Conservation (phyloP, 2,329 filamentous ascomycete genomes). For the Trichoderma sp. region DNA sequence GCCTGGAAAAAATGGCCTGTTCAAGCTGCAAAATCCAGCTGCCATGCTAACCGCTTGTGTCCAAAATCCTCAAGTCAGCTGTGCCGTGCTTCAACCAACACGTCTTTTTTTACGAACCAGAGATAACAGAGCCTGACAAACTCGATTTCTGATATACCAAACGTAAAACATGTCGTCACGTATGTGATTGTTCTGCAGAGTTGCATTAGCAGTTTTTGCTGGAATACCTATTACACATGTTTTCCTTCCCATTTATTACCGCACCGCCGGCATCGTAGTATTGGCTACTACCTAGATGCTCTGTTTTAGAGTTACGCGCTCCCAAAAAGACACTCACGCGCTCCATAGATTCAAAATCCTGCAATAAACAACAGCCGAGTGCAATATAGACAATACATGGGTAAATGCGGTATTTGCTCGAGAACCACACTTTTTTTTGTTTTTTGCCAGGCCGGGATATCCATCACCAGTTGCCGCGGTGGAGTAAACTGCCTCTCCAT, state of each 20-base stretch:
- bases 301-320: background rate
- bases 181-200: background rate
- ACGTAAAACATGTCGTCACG: background rate
- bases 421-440: too few relatives aligned
- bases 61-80: background rate
- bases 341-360: background rate
- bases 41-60: background rate
- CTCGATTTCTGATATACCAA: background rate
- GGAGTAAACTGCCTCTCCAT: constrained; percentile 2
- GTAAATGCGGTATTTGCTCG: background rate
- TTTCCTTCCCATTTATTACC: background rate
- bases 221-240: background rate
- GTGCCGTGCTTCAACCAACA: background rate
- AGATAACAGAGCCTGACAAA: background rate
- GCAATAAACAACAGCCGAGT: background rate
- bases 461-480: constrained; percentile 20
- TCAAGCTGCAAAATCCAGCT: background rate
- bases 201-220: background rate
- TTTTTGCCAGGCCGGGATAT: too few relatives aligned
- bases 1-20: background rate
- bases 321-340: background rate
- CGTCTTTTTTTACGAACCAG: background rate
- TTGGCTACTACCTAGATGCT: background rate
- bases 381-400: background rate
- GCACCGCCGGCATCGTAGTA: background rate